These are phyloP conservation scores for Globisporangium parvum DNA, from an alignment of 352 stramenopile genomes.

Conservation along the genomic window DNA sequence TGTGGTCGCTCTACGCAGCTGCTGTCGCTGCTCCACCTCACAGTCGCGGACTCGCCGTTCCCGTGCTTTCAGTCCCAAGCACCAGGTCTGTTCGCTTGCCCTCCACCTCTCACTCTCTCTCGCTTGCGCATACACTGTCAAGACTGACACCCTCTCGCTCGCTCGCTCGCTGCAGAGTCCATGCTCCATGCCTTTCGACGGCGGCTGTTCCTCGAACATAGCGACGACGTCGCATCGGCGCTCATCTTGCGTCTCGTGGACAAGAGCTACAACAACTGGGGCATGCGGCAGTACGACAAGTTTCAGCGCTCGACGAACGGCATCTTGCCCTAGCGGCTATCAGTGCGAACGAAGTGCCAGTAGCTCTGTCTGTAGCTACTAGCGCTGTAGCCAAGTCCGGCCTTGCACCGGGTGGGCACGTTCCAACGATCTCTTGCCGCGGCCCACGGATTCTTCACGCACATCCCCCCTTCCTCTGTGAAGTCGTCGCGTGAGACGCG, in stretches of 20 bases:
- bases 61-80: slow-evolving; percentile 70
- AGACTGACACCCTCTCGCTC: too few species aligned
- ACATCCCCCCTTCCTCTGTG: too few species aligned
- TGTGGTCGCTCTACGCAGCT: slow-evolving; percentile 20
- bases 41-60: slow-evolving; percentile 80
- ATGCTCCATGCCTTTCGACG: slow-evolving; percentile 21
- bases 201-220: slow-evolving; percentile 28
- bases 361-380: too few species aligned
- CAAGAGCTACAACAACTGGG: slow-evolving; percentile 62
- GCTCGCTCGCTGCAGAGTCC: too few species aligned
- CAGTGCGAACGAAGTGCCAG: too few species aligned
- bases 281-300: slow-evolving; percentile 63
- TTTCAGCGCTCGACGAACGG: slow-evolving; percentile 68
- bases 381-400: too few species aligned
- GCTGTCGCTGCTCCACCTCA: slow-evolving; percentile 89
- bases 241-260: slow-evolving; percentile 37
- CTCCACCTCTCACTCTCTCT: too few species aligned
- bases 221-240: slow-evolving; percentile 15
- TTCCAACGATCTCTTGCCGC: too few species aligned
- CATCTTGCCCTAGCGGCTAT: slow-evolving; percentile 50
- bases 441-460: too few species aligned
- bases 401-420: too few species aligned
- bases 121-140: too few species aligned
- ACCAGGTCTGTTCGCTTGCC: slow-evolving; percentile 17
- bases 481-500: too few species aligned